phyloP scores from a whole-genome alignment of 179 eudicot species.

The Beta corolliflora region DNA sequence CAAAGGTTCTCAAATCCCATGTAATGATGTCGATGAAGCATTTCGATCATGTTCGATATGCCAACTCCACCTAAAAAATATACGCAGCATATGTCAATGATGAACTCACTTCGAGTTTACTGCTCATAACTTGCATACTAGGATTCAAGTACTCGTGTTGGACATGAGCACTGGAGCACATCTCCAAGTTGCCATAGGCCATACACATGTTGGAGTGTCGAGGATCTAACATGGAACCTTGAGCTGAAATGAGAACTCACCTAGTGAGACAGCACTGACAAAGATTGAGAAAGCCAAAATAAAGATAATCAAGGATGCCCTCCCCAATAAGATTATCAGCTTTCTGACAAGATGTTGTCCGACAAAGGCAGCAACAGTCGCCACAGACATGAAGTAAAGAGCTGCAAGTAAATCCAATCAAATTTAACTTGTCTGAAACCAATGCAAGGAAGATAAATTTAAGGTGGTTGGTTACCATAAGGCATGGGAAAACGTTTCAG shows the following conservation, averaged over 20 bases:
- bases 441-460: not conserved
- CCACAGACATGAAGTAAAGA: constrained; percentile 56
- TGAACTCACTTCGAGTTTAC: not conserved
- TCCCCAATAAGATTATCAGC: constrained; percentile 54
- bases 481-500: constrained; percentile 85
- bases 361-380: constrained; percentile 65
- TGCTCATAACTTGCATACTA: not conserved
- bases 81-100: not conserved
- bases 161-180: not conserved
- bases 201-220: not conserved
- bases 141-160: not conserved
- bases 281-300: constrained; percentile 67
- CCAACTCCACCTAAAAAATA: constrained; percentile 72
- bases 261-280: constrained; percentile 70
- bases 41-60: constrained; percentile 69
- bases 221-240: not conserved
- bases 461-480: constrained; percentile 52
- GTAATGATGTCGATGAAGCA: constrained; percentile 65
- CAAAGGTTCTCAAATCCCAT: constrained; percentile 91
- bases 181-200: not conserved
- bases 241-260: constrained; percentile 39
- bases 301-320: constrained; percentile 74
- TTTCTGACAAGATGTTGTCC: constrained; percentile 74
- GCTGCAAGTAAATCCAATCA: constrained; percentile 37
- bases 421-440: not conserved